Evolutionary conservation across 2,329 filamentous ascomycete species (phyloP), one percentile per base, ranked within the genome.

Genomic region (Sporothrix mexicana): DNA sequence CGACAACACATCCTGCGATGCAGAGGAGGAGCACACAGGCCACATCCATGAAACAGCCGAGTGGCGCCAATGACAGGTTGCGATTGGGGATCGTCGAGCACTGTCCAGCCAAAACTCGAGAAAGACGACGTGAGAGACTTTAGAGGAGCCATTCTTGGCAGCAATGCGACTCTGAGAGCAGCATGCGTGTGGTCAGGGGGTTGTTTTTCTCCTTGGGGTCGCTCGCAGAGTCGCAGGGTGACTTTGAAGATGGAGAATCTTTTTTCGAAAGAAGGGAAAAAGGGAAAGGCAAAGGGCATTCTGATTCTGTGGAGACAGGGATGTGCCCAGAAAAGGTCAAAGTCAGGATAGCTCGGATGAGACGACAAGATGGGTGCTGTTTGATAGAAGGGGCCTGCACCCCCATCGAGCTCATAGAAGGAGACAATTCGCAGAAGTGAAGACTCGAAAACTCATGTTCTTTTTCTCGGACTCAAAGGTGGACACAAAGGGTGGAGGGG

Each of bases 11-110:
- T 47, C 61, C 20, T n/a, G 47, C 57, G n/a, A 66, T 43, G 13
- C 41, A 23, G 47, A n/a, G 30, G 43, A 64, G 41, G 55, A 70
- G 55, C 57, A 70, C 73, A 73, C 73, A 73, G 68, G 74, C 72
- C 72, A 49, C 74, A 73, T 74, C 76, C 74, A 80, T 81, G 80
- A 81, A 82, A 81, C 80, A 79, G 77, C 77, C 77, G 76, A 76
- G 76, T 74, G 76, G 76, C 75, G 75, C 77, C 76, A 76, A 76
- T 76, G 74, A 73, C 71, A 76, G 69, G 74, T 53, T 75, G 73
- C 73, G 72, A 70, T 74, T 74, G 74, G 70, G 47, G 47, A 36
- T n/a, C 25, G 57, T 59, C 59, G 41, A 49, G 66, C 59, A n/a
- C 71, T 74, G 41, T 61, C 66, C 69, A 74, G 70, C 41, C 25